Evolutionary conservation across 495 filamentous ascomycete genomes (phyloP).

Genomic region (Xylaria telfairii): DNA sequence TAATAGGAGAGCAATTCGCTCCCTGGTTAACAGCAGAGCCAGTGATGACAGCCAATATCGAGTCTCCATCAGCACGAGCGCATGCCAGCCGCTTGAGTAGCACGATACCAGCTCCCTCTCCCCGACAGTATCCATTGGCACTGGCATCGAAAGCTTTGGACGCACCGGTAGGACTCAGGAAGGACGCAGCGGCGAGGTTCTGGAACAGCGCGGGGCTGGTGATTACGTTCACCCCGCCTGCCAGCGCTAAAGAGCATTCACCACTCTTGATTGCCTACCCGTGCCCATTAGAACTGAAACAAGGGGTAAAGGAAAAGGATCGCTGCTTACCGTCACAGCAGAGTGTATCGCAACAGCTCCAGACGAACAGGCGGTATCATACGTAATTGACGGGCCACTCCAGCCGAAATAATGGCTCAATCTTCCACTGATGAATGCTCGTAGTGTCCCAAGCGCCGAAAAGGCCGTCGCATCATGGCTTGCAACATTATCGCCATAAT

Average conservation of each 20-base stretch:
- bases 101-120: slow-evolving; percentile 63
- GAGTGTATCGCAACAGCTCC: slow-evolving; percentile 48
- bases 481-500: slow-evolving; percentile 31
- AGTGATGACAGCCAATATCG: slow-evolving; percentile 63
- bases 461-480: slow-evolving; percentile 24
- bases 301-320: too few species aligned
- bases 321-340: slow-evolving; percentile 30
- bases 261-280: slow-evolving; percentile 38
- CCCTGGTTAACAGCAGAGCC: slow-evolving; percentile 59
- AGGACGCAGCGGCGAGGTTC: slow-evolving; percentile 42
- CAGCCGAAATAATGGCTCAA: slow-evolving; percentile 52
- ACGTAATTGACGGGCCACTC: slow-evolving; percentile 53
- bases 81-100: slow-evolving; percentile 65
- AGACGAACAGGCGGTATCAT: slow-evolving; percentile 58
- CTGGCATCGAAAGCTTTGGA: slow-evolving; percentile 66
- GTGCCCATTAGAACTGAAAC: too few species aligned
- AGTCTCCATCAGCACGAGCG: slow-evolving; percentile 65
- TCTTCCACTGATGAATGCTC: slow-evolving; percentile 5
- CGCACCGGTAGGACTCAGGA: slow-evolving; percentile 43
- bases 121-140: slow-evolving; percentile 70
- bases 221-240: slow-evolving; percentile 34
- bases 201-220: slow-evolving; percentile 10
- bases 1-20: slow-evolving; percentile 34
- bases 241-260: slow-evolving; percentile 44
- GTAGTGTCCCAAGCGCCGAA: slow-evolving; percentile 6